Evolutionary conservation across 1,284 basidiomycete species (phyloP).

Genomic region (Malassezia sympodialis): DNA sequence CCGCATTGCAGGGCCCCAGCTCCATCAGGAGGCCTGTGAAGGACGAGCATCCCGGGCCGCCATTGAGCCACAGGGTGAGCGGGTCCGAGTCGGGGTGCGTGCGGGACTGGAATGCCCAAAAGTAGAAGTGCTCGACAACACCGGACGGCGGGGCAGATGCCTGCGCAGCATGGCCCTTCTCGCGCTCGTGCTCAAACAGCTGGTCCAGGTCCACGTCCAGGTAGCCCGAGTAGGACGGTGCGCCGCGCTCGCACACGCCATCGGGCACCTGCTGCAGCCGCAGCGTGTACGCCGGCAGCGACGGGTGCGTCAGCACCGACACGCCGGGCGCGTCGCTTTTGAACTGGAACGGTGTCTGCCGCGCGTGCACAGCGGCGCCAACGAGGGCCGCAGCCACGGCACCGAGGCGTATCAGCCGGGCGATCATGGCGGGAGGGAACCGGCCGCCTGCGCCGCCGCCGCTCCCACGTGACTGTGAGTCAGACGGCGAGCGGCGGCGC

Average conservation of each 20-base stretch:
- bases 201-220: conserved; percentile 44
- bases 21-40: conserved; percentile 45
- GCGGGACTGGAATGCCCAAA: conserved; percentile 45
- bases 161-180: neutral
- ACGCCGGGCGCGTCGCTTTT: neutral
- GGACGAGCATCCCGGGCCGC: conserved; percentile 41
- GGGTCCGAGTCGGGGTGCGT: conserved; percentile 36
- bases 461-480: neutral
- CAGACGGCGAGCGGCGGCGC: neutral
- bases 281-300: conserved; percentile 41
- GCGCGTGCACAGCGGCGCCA: neutral
- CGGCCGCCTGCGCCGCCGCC: neutral
- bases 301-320: conserved; percentile 24
- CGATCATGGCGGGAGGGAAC: neutral
- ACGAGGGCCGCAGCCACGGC: neutral
- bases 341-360: conserved; percentile 5
- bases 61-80: conserved; percentile 44
- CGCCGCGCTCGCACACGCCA: conserved; percentile 30
- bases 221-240: conserved; percentile 39
- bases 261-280: conserved; percentile 30
- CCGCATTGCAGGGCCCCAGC: conserved; percentile 43
- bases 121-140: conserved; percentile 46
- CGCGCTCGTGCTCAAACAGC: conserved; percentile 24
- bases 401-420: neutral
- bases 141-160: conserved; percentile 9